These are phyloP conservation scores for Poa annua DNA, from an alignment of 176 grass and related monocot species.

Conservation along the genomic window DNA sequence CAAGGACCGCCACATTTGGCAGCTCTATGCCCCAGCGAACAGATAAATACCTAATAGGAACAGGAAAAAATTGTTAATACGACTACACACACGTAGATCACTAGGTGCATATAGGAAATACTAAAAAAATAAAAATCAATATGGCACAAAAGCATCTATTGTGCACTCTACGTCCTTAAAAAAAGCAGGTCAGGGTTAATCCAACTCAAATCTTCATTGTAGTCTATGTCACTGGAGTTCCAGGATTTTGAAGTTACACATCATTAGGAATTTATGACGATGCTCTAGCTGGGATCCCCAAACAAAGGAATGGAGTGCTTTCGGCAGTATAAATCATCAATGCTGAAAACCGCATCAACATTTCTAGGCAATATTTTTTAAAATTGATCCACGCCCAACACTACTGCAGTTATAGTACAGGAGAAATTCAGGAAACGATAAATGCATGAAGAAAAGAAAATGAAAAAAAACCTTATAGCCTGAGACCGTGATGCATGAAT, in stretches of 20 bases:
- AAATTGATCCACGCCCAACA: not conserved
- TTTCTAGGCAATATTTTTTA: not conserved
- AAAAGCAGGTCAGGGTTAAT: not conserved
- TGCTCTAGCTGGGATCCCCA: too few relatives aligned
- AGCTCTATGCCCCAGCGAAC: conserved; percentile 83
- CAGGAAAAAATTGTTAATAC: conserved; percentile 1
- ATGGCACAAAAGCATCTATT: not conserved
- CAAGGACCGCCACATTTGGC: conserved; percentile 62
- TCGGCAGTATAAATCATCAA: too few relatives aligned
- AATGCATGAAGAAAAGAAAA: conserved; percentile 28
- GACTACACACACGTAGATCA: not conserved
- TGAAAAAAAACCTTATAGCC: conserved; percentile 65
- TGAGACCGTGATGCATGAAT: conserved; percentile 83
- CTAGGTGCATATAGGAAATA: conserved; percentile 8
- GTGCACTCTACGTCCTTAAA: not conserved
- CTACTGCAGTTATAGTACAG: conserved; percentile 7
- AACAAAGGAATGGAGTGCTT: too few relatives aligned
- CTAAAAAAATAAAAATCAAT: not conserved
- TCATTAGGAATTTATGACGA: too few relatives aligned
- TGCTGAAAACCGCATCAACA: too few relatives aligned
- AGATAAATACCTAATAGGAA: conserved; percentile 74
- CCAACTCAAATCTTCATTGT: too few relatives aligned
- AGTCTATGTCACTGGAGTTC: too few relatives aligned
- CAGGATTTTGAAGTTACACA: too few relatives aligned
- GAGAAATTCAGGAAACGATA: conserved; percentile 7